Conservation (phyloP, 768 basidiomycete genomes). For the Tylopilus balloui region DNA sequence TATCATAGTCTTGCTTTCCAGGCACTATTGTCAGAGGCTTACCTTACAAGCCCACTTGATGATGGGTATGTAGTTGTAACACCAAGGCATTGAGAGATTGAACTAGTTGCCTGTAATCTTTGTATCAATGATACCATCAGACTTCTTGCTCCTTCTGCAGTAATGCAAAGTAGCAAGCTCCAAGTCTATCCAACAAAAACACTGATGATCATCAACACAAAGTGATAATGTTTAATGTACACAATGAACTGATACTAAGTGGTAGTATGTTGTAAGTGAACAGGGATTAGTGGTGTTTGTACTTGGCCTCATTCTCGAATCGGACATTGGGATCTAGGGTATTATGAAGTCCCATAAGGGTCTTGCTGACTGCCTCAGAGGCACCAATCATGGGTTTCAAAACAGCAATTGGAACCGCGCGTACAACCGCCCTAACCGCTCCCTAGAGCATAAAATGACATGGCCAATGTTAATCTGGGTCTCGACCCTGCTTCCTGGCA, state of each 20-base stretch:
- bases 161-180: background rate
- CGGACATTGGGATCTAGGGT: constrained; percentile 82
- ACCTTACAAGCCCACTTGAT: constrained; percentile 30
- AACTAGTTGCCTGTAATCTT: background rate
- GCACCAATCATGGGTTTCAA: constrained; percentile 98
- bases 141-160: background rate
- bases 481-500: background rate
- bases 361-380: constrained; percentile 94
- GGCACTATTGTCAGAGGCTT: constrained; percentile 24
- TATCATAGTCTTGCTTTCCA: constrained; percentile 18
- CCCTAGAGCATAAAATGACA: constrained; percentile 48
- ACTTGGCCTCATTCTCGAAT: constrained; percentile 87
- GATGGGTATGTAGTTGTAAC: constrained; percentile 28
- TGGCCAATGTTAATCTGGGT: background rate
- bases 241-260: constrained; percentile 15
- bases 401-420: constrained; percentile 96
- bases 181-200: background rate
- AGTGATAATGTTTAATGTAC: constrained; percentile 8
- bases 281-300: constrained; percentile 67
- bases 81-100: constrained; percentile 19
- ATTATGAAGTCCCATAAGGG: constrained; percentile 89
- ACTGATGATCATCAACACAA: background rate
- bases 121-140: background rate
- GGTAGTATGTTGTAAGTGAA: constrained; percentile 18
- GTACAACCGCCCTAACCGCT: constrained; percentile 87